Evolutionary conservation across 2,329 filamentous ascomycete genomes (phyloP), one percentile per base, ranked within the genome.

Genomic region (Furcasterigmium sp.): DNA sequence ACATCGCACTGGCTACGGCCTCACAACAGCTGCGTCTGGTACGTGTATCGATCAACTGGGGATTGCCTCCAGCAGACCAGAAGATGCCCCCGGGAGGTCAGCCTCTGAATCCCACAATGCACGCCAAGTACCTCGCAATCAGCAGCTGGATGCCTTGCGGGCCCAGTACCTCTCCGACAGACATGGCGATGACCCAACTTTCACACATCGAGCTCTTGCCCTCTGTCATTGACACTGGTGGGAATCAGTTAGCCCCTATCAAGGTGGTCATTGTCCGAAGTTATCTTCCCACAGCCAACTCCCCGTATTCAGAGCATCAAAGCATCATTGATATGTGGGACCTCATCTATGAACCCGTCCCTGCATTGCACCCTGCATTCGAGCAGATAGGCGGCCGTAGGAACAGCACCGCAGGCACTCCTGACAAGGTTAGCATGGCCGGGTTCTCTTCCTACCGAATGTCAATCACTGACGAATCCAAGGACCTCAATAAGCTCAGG

Each of bases 261-360:
- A 78, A 84, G 29, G 72, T 96, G 17, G 60, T 95, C 26, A 83
- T 85, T 1, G 76, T 91, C 23, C 88, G 89, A 47, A 85, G 85
- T 9, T 76, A 76, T 55, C 62, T 75, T 41, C 75, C 73, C 43
- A 63, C 64, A 49, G 67, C 70, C 43, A 72, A 68, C 51, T 73
- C 73, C 23, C 73, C 82, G 23, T 82, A 77, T 34, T 80, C 83
- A 50, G 79, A 82, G 25, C 69, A 79, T 0, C 80, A 85, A 52
- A 95, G 84, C 52, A 77, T 91, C 32, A 73, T 97, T 48, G 83
- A 89, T 49, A 78, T 85, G 48, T 97, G 91, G 91, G 84, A 93
- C 52, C 68, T 95, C 13, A 60, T 91, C 9, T 73, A 76, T 25
- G 80, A 86, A 25, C 73, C 79, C 38, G 65, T 75, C n/a, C 80